phyloP scores from a whole-genome alignment of 1,284 basidiomycete genomes.

The Peniophora sp. region DNA sequence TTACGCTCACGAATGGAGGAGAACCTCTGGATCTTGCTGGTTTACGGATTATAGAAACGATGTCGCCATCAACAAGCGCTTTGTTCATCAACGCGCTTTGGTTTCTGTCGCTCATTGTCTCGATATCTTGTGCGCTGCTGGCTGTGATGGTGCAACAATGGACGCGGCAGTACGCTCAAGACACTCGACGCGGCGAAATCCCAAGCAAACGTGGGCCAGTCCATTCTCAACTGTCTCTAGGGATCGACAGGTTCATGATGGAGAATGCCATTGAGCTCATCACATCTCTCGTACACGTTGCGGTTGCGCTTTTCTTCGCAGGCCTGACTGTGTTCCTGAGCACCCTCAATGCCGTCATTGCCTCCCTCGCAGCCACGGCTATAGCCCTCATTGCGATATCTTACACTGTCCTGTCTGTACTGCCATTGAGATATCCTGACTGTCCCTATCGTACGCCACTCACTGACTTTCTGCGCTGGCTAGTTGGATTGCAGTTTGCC shows the following conservation, averaged over 20 bases:
- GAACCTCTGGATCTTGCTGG: neutral
- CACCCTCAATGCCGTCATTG: conserved; percentile 23
- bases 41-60: neutral
- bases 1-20: neutral
- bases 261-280: conserved; percentile 28
- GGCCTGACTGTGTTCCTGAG: conserved; percentile 23
- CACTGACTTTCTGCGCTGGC: conserved; percentile 11
- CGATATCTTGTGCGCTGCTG: conserved; percentile 14
- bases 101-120: conserved; percentile 13
- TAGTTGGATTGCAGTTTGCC: too few relatives aligned
- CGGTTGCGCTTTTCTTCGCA: conserved; percentile 1
- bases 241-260: conserved; percentile 25
- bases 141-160: conserved; percentile 17
- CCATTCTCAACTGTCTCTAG: conserved; percentile 26
- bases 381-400: conserved; percentile 20
- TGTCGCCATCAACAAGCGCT: conserved; percentile 4
- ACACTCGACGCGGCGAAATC: conserved; percentile 22
- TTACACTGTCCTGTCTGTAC: conserved; percentile 24
- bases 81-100: neutral
- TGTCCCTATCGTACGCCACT: conserved; percentile 31
- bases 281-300: conserved; percentile 11
- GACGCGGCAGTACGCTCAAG: conserved; percentile 15
- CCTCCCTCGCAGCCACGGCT: conserved; percentile 23
- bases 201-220: conserved; percentile 27
- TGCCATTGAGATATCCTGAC: conserved; percentile 24